Evolutionary conservation across 2,329 filamentous ascomycete genomes (phyloP).

Genomic region (Seiridium unicorne): DNA sequence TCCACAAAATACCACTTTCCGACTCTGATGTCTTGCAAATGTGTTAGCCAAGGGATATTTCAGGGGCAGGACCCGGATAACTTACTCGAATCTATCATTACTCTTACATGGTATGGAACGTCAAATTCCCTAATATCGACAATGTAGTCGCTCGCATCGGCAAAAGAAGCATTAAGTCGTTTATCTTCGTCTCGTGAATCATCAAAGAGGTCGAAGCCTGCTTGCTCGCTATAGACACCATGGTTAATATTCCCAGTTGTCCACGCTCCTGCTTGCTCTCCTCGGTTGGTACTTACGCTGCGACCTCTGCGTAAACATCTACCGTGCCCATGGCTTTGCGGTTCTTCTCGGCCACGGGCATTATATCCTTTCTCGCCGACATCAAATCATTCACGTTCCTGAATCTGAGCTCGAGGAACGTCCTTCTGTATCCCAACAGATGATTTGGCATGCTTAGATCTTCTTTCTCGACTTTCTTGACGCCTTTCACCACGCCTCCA

Average conservation of each 20-base stretch:
- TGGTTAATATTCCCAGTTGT: constrained; percentile 7
- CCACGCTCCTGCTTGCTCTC: not conserved
- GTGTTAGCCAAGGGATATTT: not conserved
- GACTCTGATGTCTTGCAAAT: constrained; percentile 73
- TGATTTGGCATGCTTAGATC: constrained; percentile 95
- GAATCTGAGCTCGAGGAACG: constrained; percentile 84
- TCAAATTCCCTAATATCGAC: constrained; percentile 99
- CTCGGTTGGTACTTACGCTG: constrained; percentile 58
- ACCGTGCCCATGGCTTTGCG: constrained; percentile 94
- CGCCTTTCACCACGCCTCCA: constrained; percentile 77
- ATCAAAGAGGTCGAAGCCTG: constrained; percentile 86
- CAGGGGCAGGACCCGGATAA: not conserved
- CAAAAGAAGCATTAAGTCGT: constrained; percentile 71
- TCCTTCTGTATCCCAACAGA: constrained; percentile 83
- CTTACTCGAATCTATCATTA: constrained; percentile 88
- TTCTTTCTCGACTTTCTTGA: constrained; percentile 83
- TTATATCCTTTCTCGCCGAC: constrained; percentile 77
- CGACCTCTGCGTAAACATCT: constrained; percentile 97
- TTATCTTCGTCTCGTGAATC: constrained; percentile 77
- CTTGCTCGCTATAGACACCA: constrained; percentile 25
- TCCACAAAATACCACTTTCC: constrained; percentile 98
- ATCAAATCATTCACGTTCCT: constrained; percentile 84
- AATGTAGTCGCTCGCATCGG: constrained; percentile 94
- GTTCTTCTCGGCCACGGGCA: constrained; percentile 93
- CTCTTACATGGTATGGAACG: constrained; percentile 97